phyloP scores from a whole-genome alignment of 805 yeast genomes.

The Dipodascopsis tothii region DNA sequence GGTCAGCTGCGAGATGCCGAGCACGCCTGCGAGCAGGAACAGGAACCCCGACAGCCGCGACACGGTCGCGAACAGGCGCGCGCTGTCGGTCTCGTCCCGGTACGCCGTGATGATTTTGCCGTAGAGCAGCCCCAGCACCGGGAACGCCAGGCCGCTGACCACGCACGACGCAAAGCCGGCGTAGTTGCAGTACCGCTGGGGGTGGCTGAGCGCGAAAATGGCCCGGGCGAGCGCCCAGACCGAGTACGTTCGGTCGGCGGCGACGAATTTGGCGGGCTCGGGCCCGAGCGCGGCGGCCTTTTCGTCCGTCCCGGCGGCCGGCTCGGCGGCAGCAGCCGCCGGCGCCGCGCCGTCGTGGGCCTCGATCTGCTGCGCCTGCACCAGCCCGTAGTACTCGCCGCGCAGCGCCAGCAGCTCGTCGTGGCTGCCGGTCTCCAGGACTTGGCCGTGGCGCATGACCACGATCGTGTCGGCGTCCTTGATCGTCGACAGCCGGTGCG shows the following conservation, averaged over 20 bases:
- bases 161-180: not conserved
- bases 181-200: not conserved
- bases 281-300: no score
- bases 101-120: not conserved
- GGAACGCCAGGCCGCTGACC: not conserved
- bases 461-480: conserved; percentile 48
- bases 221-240: not conserved
- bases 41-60: conserved; percentile 10
- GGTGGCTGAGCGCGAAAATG: not conserved
- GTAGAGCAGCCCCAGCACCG: not conserved
- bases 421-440: conserved; percentile 45
- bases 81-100: not conserved
- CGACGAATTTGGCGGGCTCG: no score
- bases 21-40: conserved; percentile 16
- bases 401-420: conserved; percentile 33
- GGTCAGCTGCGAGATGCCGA: conserved; percentile 12
- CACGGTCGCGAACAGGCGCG: not conserved
- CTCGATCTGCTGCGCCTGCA: conserved; percentile 36
- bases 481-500: conserved; percentile 52
- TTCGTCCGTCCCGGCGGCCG: no score
- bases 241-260: no score
- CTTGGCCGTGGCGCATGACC: conserved; percentile 44
- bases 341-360: no score
- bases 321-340: no score
- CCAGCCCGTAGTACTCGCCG: conserved; percentile 35